Evolutionary conservation across 169 alveolate genomes (phyloP).

Genomic region (Theileria parva): DNA sequence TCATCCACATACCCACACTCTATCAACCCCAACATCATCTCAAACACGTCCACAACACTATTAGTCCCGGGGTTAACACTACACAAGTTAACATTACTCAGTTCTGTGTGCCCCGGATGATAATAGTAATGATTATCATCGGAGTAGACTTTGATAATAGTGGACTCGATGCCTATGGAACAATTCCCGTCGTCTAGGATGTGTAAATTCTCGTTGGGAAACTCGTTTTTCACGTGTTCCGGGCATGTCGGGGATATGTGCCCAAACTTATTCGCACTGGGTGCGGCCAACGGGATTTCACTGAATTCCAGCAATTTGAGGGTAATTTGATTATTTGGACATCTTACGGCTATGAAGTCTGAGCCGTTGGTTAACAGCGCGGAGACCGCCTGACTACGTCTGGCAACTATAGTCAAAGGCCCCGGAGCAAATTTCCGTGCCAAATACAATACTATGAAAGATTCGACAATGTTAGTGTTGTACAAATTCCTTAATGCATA

Average conservation of each 20-base stretch:
- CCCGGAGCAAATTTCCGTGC: constrained; percentile 92
- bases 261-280: constrained; percentile 94
- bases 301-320: constrained; percentile 75
- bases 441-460: constrained; percentile 70
- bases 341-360: constrained; percentile 87
- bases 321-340: constrained; percentile 88
- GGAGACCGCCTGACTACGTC: constrained; percentile 79
- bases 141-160: constrained; percentile 86
- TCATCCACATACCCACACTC: too few species aligned
- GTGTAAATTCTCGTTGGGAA: constrained; percentile 81
- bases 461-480: constrained; percentile 71
- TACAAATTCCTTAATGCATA: constrained; percentile 80
- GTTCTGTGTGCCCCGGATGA: neutral
- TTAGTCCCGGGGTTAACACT: neutral
- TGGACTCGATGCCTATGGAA: constrained; percentile 92
- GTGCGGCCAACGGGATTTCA: constrained; percentile 93
- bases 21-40: too few species aligned
- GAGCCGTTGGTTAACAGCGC: constrained; percentile 85
- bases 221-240: constrained; percentile 90
- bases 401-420: constrained; percentile 89
- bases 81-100: too few species aligned
- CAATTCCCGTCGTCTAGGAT: constrained; percentile 91
- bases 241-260: constrained; percentile 95
- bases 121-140: neutral
- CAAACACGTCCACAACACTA: neutral